Base-by-base conservation (phyloP, 345 rosid genomes). In the Eucalyptus grandis region DNA sequence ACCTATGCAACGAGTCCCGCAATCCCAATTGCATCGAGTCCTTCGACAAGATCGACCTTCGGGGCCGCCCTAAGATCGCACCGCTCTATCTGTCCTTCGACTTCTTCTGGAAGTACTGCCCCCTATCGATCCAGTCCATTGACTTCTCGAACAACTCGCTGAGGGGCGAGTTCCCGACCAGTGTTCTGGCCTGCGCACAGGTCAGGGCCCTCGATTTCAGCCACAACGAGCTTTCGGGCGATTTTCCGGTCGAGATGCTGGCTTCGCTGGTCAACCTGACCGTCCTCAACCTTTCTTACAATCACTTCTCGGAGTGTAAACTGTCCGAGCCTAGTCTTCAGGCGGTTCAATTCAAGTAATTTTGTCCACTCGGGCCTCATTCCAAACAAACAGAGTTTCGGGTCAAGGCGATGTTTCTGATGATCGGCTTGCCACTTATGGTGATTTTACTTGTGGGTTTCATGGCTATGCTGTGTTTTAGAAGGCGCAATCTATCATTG, bases 21-120 rank as follows among this genome's bases (percentile, higher is more conserved):
- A 96, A 95, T 90, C 96, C 95, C 2, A 95, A 95, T 15, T 96
- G 98, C 37, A 91, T 93, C 2, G 94, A 95, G 11, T 92, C 97
- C 40, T 96, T 96, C 92, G 90, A 95, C 31, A 93, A 77, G 80
- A 95, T 95, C 22, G 94, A 94, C 92, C 95, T 96, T 30, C 91
- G 91, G 26, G 89, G 89, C 90, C 95, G 93, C 11, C 96, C 96
- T 5, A 94, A 93, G 92, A 93, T 95, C 87, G 92, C 95, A 3
- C 95, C 97, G 2, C 94, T 96, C 22, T 96, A 95, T 90, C 90
- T 96, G 87, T 95, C 98, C 17, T 96, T 94, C 88, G 93, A 90
- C 81, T 96, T 96, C 93, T 96, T 95, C 89, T 95, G 98, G 97
- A 95, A 93, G 86, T 96, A 93, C 46, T 96, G 97, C 88, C 98